Evolutionary conservation across 371 early-diverging fungal species (phyloP), one percentile per base, ranked within the genome.

Genomic region (Mortierella sp.): DNA sequence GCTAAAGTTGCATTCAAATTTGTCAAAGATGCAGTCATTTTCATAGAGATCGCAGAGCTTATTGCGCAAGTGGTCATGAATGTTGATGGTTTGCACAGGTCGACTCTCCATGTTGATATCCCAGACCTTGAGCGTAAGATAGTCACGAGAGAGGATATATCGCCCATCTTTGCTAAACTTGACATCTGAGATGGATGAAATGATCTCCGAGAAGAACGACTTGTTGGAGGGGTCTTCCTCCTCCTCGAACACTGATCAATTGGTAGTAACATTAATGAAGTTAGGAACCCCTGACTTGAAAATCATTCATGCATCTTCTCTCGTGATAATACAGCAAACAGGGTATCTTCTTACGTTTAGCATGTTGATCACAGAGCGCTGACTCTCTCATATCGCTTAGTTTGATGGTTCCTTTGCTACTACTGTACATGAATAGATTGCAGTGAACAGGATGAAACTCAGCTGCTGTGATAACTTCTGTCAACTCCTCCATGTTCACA

Each of bases 11-110:
- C 97, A 97, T 85, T 98, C 99, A 75, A 99, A 99, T 86, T 98
- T 98, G 88, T 99, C 99, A 88, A 99, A 99, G 80, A 99, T 98
- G 86, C 96, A 97, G 84, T 99, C 99, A 85, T 97, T 98, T 81
- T 98, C 99, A 86, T 99, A 99, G 52, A 98, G 87, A 75, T 99
- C 99, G 84, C 98, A 98, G 45, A 99, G 89, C 85, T 96, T 96
- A 83, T 90, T 92, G 76, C 94, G 91, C 50, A 99, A 86, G 70
- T 97, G 95, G 72, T 99, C 97, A 83, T 98, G 98, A 47, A 98
- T 95, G 76, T 90, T 92, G 85, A 99, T 97, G 45, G 96, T 96
- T 78, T 96, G 91, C 32, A 99, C 92, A 4, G 99, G 99, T 76
- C 92, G 88, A 52, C 84, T 91, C 67, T 97, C 95, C 98, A 97